Evolutionary conservation across 108 stramenopile genomes (phyloP).

Genomic region (Pseudonitzschia delicatissima): DNA sequence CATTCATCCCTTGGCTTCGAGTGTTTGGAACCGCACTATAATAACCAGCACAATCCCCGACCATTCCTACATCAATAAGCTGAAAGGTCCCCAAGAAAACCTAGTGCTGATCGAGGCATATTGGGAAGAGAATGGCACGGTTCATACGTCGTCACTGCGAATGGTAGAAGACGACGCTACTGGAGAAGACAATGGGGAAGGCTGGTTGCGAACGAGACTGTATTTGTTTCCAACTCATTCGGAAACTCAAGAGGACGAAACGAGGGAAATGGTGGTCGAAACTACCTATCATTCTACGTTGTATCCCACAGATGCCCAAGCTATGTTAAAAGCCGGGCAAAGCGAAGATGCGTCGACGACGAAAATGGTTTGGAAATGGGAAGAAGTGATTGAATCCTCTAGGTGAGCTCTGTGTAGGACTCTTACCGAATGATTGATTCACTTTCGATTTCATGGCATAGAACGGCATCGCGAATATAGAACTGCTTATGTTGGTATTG

Average conservation of each 20-base stretch:
- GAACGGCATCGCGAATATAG: no score
- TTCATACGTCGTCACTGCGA: neutral
- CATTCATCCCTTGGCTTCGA: constrained; percentile 4
- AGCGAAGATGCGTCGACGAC: neutral
- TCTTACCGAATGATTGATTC: no score
- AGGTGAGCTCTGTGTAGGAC: neutral
- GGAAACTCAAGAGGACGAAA: no score
- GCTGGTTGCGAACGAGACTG: neutral
- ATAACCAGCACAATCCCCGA: neutral
- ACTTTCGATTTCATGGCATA: neutral
- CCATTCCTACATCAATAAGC: neutral
- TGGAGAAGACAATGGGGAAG: no score
- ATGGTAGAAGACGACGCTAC: neutral
- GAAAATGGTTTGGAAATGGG: constrained; percentile 1
- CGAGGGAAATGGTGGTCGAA: neutral
- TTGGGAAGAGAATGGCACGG: constrained; percentile 4
- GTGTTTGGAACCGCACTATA: constrained; percentile 1
- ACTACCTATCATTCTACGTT: neutral
- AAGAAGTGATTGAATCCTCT: neutral
- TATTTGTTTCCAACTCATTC: no score
- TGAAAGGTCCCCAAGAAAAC: neutral
- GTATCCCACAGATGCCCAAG: neutral
- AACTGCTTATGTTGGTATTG: no score
- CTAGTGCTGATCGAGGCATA: neutral
- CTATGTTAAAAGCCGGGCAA: no score